phyloP scores from a whole-genome alignment of 768 basidiomycete species.

The Phanerochaete sordida region DNA sequence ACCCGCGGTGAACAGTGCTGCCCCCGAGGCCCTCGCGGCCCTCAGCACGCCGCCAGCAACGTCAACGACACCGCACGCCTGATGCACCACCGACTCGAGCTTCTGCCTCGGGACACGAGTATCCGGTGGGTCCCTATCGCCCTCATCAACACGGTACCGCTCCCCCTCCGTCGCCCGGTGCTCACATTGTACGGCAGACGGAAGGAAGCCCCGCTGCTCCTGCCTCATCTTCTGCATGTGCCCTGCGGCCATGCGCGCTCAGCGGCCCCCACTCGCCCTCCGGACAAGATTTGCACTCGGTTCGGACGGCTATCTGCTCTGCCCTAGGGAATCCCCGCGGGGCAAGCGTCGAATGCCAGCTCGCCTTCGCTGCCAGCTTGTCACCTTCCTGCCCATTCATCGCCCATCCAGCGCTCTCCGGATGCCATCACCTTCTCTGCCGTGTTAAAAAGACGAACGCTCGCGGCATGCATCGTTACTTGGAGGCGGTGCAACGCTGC shows the following conservation, averaged over 20 bases:
- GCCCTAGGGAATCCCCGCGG: neutral
- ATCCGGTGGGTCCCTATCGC: conserved; percentile 2
- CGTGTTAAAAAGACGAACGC: conserved; percentile 1
- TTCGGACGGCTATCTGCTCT: neutral
- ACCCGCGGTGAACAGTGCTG: neutral
- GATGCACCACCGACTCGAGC: neutral
- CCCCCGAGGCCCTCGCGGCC: neutral
- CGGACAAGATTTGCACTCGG: neutral
- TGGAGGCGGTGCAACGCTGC: neutral
- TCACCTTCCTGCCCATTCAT: neutral
- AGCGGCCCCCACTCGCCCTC: neutral
- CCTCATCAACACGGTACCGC: conserved; percentile 3
- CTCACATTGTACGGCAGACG: conserved; percentile 8
- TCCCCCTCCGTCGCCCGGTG: neutral
- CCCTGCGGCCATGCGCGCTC: neutral
- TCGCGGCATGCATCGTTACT: neutral
- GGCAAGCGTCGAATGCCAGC: neutral
- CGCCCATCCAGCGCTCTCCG: neutral
- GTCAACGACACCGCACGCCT: neutral
- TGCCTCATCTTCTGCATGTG: neutral
- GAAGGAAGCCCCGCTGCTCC: neutral
- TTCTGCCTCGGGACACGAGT: conserved; percentile 2
- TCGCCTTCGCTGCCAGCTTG: too few relatives aligned
- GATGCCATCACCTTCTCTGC: conserved; percentile 6
- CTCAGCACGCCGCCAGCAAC: neutral